Percentiles rank a stretch among this genome's conserved stretches.
Conservation (phyloP, 2,329 filamentous ascomycete species). For the Aspergillus brunneoviolaceus region DNA sequence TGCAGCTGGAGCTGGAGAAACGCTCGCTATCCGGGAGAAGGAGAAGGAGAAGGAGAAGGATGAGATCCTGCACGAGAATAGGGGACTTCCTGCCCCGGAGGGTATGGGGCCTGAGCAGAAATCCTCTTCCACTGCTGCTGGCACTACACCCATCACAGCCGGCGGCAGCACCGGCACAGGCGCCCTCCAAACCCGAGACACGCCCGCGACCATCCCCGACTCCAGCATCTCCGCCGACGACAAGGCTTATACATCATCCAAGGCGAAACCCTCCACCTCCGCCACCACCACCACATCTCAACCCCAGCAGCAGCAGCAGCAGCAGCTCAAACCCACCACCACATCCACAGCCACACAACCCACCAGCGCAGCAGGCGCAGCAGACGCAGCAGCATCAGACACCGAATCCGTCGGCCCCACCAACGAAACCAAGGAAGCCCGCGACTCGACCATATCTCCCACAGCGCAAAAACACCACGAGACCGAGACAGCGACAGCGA, state of each 20-base stretch:
- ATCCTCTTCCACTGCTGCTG: too few relatives aligned
- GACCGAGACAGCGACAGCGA: neutral
- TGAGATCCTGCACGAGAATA: neutral
- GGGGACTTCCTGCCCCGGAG: neutral
- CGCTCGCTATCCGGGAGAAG: neutral
- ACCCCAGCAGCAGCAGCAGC: neutral
- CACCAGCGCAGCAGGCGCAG: neutral
- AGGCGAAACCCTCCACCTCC: neutral
- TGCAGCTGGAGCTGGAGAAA: neutral
- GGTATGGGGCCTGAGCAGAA: too few relatives aligned
- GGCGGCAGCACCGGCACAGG: neutral
- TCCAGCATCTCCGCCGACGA: neutral
- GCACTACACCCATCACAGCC: too few relatives aligned
- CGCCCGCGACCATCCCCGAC: neutral
- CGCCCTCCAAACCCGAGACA: neutral
- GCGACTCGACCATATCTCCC: too few relatives aligned
- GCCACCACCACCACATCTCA: neutral
- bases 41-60: neutral
- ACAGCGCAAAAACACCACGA: too few relatives aligned
- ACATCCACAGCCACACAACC: neutral
- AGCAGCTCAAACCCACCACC: neutral
- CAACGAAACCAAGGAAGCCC: neutral
- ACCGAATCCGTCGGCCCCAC: neutral
- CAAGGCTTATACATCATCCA: neutral
- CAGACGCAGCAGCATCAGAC: neutral